Conservation (phyloP, 1,284 basidiomycete species). For the Schizophyllum amplum region DNA sequence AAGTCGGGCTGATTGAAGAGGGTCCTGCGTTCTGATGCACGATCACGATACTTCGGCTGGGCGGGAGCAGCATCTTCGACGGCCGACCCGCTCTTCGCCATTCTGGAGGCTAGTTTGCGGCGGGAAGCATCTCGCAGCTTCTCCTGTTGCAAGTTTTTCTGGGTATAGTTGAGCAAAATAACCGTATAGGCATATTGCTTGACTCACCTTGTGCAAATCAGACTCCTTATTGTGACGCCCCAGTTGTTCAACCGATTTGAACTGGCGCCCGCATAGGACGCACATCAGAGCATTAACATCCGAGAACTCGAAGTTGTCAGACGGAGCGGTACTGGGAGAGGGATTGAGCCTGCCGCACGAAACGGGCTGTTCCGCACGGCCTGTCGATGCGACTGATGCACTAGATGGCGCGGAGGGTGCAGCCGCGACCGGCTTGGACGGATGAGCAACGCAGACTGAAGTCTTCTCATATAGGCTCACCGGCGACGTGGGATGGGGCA, state of each 20-base stretch:
- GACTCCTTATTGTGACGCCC: slow-evolving; percentile 86
- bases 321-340: slow-evolving; percentile 23
- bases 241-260: slow-evolving; percentile 80
- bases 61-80: slow-evolving; percentile 15
- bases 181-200: neutral
- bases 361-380: slow-evolving; percentile 4
- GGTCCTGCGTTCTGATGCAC: slow-evolving; percentile 81
- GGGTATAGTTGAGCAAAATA: slow-evolving; percentile 7
- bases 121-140: slow-evolving; percentile 65
- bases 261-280: slow-evolving; percentile 84
- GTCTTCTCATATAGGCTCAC: slow-evolving; percentile 21
- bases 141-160: slow-evolving; percentile 78
- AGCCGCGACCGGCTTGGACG: slow-evolving; percentile 10
- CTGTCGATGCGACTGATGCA: slow-evolving; percentile 13
- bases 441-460: neutral
- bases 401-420: slow-evolving; percentile 16
- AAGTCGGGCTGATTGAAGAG: slow-evolving; percentile 87
- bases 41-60: slow-evolving; percentile 81
- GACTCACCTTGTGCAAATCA: slow-evolving; percentile 76
- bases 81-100: slow-evolving; percentile 17
- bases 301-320: slow-evolving; percentile 66
- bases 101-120: slow-evolving; percentile 52
- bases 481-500: slow-evolving; percentile 23
- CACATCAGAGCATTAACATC: slow-evolving; percentile 71
- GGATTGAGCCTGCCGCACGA: slow-evolving; percentile 16